These are phyloP conservation scores for Geotrichum siamense DNA, from an alignment of 1,139 yeast species.

Conservation along the genomic window DNA sequence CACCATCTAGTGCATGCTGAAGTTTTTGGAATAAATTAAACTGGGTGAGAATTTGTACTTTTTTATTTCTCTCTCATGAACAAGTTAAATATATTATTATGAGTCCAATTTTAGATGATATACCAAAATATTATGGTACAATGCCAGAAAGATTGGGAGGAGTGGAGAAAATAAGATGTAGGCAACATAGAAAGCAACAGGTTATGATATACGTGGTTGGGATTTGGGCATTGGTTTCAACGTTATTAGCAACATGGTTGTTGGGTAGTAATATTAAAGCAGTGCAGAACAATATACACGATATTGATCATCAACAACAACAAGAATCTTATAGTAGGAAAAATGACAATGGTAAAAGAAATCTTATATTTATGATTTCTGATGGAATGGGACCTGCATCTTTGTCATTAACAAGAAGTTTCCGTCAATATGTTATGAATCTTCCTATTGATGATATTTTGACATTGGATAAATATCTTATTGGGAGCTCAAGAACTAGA, in stretches of 20 bases:
- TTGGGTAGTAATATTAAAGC: not conserved
- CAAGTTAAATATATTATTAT: too few relatives aligned
- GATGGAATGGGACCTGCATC: conserved; percentile 94
- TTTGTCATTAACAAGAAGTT: conserved; percentile 64
- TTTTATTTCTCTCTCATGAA: too few relatives aligned
- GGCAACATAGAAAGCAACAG: conserved; percentile 13
- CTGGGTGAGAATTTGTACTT: too few relatives aligned
- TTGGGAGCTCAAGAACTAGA: conserved; percentile 74
- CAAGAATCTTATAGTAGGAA: not conserved
- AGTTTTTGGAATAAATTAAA: too few relatives aligned
- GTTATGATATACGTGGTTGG: conserved; percentile 10
- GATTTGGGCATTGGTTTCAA: conserved; percentile 13
- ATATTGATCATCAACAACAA: not conserved
- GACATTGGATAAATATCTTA: conserved; percentile 54
- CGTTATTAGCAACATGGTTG: conserved; percentile 7
- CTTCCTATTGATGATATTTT: conserved; percentile 49
- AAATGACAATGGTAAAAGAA: conserved; percentile 36
- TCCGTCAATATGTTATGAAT: conserved; percentile 50
- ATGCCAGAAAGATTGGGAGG: not conserved
- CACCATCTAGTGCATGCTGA: too few relatives aligned
- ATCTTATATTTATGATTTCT: conserved; percentile 77
- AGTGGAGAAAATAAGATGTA: not conserved
- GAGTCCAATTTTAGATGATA: too few relatives aligned
- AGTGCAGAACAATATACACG: not conserved
- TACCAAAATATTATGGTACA: too few relatives aligned